phyloP scores from a whole-genome alignment of 2,329 filamentous ascomycete species.

The Amauroascus niger region DNA sequence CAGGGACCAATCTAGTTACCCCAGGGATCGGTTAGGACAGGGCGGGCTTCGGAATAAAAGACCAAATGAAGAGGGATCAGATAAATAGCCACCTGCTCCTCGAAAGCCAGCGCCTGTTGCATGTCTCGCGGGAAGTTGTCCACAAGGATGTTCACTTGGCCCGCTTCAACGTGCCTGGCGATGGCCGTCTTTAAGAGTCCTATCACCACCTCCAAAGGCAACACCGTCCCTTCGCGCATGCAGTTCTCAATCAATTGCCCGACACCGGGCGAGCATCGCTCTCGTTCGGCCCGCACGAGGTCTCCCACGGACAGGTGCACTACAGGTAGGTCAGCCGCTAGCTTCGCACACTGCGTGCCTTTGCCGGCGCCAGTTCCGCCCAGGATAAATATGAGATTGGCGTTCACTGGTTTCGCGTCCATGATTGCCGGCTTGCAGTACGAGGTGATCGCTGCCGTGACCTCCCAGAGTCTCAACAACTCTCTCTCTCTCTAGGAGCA shows the following conservation, averaged over 20 bases:
- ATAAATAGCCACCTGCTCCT: background rate
- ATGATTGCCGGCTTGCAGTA: no score
- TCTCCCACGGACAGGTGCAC: slow-evolving; percentile 11
- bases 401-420: background rate
- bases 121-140: slow-evolving; percentile 9
- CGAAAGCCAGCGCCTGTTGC: slow-evolving; percentile 5
- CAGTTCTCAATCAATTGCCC: slow-evolving; percentile 1
- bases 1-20: slow-evolving; percentile 1
- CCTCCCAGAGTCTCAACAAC: no score
- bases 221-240: background rate
- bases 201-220: background rate
- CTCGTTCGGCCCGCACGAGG: slow-evolving; percentile 5
- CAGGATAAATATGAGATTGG: slow-evolving; percentile 4
- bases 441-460: no score
- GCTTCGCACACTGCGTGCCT: slow-evolving; percentile 7
- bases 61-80: background rate
- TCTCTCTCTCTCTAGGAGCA: no score
- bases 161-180: background rate
- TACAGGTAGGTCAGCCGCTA: slow-evolving; percentile 1
- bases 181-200: background rate
- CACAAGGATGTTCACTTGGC: slow-evolving; percentile 6
- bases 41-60: background rate
- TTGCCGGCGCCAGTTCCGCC: slow-evolving; percentile 12
- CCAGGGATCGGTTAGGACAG: background rate
- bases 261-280: background rate